Base-by-base conservation (phyloP, 2,329 filamentous ascomycete species). In the Colletotrichum sojae region DNA sequence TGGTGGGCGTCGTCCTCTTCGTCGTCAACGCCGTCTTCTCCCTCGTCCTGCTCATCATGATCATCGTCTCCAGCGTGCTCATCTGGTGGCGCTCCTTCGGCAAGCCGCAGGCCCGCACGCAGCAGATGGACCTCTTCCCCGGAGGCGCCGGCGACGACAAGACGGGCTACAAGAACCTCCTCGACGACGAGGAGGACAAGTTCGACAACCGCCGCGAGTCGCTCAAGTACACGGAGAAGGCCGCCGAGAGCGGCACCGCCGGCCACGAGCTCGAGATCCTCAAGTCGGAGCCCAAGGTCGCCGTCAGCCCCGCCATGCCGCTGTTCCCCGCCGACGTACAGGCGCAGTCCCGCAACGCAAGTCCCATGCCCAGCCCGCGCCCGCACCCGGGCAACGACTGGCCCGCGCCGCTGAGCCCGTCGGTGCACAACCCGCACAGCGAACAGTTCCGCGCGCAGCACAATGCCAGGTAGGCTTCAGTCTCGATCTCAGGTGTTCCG, bases 1-100 rank as follows among this genome's bases (percentile, higher is more conserved):
- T 96, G 55, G 92, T 97, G 82, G 95, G 95, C 75, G 92, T 98
- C 54, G 86, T 97, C 58, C 92, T 98, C 81, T 97, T 97, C 83
- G 85, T 97, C 70, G 84, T 93, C 78, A 98, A 98, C 79, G 94
- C 94, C n/a, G 89, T 89, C 62, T 96, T 97, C 78, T 90, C 94
- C 1, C 83, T 96, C 54, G 90, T 97, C 51, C 88, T 98, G 43
- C 86, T 98, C 70, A 85, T 98, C 75, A 90, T 98, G 83, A 90
- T 98, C 61, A 82, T 86, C 68, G 77, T 85, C 86, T 81, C 94
- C 13, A 83, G 82, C 18, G 75, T 78, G 16, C 76, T 95, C 73
- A 92, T 94, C 56, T 90, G 98, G 76, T 90, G 94, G 78, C 94
- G 94, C 71, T 97, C 96, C 87, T 93, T 96, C 80, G 92, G 92